Evolutionary conservation across 2,329 filamentous ascomycete genomes (phyloP).

Genomic region (Plenodomus lindquistii): DNA sequence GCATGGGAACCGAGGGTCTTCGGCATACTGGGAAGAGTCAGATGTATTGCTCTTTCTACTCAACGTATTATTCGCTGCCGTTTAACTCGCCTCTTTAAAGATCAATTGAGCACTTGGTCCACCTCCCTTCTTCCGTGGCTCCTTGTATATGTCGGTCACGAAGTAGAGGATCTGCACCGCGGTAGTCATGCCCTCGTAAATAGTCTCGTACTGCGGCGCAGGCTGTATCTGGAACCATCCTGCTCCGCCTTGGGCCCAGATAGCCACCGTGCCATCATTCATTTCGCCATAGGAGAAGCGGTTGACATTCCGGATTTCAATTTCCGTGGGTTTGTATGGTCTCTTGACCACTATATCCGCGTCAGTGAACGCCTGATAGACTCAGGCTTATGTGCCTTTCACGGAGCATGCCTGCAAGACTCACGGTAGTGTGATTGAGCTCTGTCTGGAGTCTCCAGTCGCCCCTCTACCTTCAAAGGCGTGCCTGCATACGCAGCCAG

Average conservation of each 20-base stretch:
- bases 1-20: constrained; percentile 36
- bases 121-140: constrained; percentile 46
- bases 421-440: constrained; percentile 35
- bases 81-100: constrained; percentile 44
- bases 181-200: constrained; percentile 64
- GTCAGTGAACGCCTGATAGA: constrained; percentile 10
- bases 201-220: constrained; percentile 58
- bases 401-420: constrained; percentile 8
- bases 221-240: constrained; percentile 73
- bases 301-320: constrained; percentile 60
- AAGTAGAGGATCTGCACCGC: constrained; percentile 68
- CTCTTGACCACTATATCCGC: constrained; percentile 35
- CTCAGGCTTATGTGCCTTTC: not conserved
- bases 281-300: constrained; percentile 55
- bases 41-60: not conserved
- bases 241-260: constrained; percentile 67
- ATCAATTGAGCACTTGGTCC: constrained; percentile 44
- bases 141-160: constrained; percentile 60
- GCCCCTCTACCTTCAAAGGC: constrained; percentile 65
- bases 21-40: constrained; percentile 36
- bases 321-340: constrained; percentile 39
- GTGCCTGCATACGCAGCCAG: constrained; percentile 63
- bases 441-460: constrained; percentile 49
- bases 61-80: not conserved
- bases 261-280: constrained; percentile 59